These are phyloP conservation scores for Phaeosphaeriaceae sp. DNA, from an alignment of 2,329 filamentous ascomycete species.

Conservation along the genomic window DNA sequence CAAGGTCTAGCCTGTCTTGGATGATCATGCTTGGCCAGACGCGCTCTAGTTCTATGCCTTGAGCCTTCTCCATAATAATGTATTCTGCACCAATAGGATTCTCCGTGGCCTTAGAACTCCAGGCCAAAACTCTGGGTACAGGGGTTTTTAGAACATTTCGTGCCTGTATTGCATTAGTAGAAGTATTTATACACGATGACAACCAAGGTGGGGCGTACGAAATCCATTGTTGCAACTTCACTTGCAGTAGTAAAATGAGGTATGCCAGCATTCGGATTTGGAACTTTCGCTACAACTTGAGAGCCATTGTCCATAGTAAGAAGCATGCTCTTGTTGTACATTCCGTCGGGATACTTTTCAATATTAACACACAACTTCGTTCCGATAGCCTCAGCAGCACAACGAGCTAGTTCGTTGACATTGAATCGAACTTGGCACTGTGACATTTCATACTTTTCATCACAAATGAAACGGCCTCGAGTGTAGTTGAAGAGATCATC, in stretches of 20 bases:
- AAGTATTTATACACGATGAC: not conserved
- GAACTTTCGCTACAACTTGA: constrained; percentile 47
- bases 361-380: constrained; percentile 33
- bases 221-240: constrained; percentile 49
- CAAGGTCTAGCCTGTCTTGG: constrained; percentile 28
- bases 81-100: constrained; percentile 44
- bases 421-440: constrained; percentile 36
- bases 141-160: constrained; percentile 39
- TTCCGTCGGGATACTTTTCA: constrained; percentile 41
- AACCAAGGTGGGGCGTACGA: constrained; percentile 23
- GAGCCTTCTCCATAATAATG: constrained; percentile 39
- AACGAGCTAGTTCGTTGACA: constrained; percentile 31
- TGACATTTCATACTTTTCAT: constrained; percentile 30
- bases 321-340: constrained; percentile 44
- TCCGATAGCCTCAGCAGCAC: constrained; percentile 32
- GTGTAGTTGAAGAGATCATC: constrained; percentile 38
- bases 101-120: constrained; percentile 35
- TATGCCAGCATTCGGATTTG: constrained; percentile 45
- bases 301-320: constrained; percentile 46
- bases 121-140: constrained; percentile 41
- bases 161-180: constrained; percentile 24
- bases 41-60: constrained; percentile 35
- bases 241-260: constrained; percentile 46
- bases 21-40: constrained; percentile 39
- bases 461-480: constrained; percentile 31